Percentiles rank a stretch among this genome's conserved stretches.
phyloP scores from a whole-genome alignment of 75 land plant species.

The Selaginella tamariscina region DNA sequence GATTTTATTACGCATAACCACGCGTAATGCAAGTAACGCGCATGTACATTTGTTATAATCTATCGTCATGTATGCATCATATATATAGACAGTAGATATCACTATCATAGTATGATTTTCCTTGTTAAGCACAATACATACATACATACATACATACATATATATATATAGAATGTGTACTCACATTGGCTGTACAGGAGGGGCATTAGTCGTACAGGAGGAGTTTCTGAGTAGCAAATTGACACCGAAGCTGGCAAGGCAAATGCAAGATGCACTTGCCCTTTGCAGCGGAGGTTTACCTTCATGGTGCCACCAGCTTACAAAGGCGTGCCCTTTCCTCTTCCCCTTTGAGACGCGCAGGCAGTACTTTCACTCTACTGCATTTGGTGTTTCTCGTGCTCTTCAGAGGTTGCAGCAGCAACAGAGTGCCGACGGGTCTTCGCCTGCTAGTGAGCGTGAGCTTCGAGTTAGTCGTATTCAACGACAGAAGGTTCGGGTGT shows the following conservation, averaged over 20 bases:
- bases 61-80: too few relatives aligned
- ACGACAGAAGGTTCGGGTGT: conserved; percentile 88
- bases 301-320: conserved; percentile 89
- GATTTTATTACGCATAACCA: too few relatives aligned
- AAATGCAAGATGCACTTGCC: conserved; percentile 94
- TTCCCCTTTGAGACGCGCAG: conserved; percentile 93
- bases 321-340: conserved; percentile 81
- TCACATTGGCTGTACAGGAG: too few relatives aligned
- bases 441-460: conserved; percentile 62
- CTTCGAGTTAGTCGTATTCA: conserved; percentile 79
- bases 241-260: conserved; percentile 77
- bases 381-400: conserved; percentile 92
- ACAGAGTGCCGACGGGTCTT: conserved; percentile 61
- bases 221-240: conserved; percentile 78
- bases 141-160: too few relatives aligned
- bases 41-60: too few relatives aligned
- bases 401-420: conserved; percentile 75
- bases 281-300: conserved; percentile 91
- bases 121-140: too few relatives aligned
- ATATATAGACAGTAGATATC: too few relatives aligned
- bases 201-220: conserved; percentile 39
- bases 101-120: too few relatives aligned
- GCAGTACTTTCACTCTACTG: conserved; percentile 89
- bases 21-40: too few relatives aligned
- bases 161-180: too few relatives aligned